Base-by-base conservation (phyloP, 768 basidiomycete genomes). In the Steccherinum ochraceum region DNA sequence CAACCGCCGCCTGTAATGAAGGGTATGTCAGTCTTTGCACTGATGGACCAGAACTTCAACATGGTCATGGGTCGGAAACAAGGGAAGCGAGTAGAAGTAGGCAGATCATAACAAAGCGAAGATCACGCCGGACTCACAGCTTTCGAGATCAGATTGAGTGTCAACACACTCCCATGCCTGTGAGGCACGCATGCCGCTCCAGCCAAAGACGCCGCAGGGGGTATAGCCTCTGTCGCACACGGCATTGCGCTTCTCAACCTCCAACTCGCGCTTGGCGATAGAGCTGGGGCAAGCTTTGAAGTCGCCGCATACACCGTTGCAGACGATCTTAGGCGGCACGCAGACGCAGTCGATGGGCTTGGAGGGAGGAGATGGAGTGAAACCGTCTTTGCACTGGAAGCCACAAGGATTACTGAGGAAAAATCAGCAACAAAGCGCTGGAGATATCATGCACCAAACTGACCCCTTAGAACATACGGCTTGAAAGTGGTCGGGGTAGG, bases 131-230 rank as follows among this genome's bases (percentile, higher is more conserved):
- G 7, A 72, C 76, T 48, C 48, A 78, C 78, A 79, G 60, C 76
- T 77, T 60, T 76, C 77, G 7, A 79, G 65, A 26, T 78, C 75
- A 30, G 58, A 65, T 49, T 63, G 64, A 0, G 70, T 74, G 55
- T 78, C 58, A 42, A 79, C 56, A 49, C 77, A 78, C 51, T 79
- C 77, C 72, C 73, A 77, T 3, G 72, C 67, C 2, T 43, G 16
- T 5, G 41, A 43, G 30, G 30, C 30, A 35, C 30, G 30, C 30
- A 63, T 61, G 11, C 21, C n/a, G 18, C 57, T 59, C 12, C 72
- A 61, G 16, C 72, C 71, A 20, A 63, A 67, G 45, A 77, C 63
- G 3, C 71, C 72, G 50, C 78, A 79, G 1, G 74, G 68, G 0
- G 66, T 66, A 52, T 63, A 59, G 1, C 71, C 75, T 4, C 23